These are phyloP conservation scores for Penicillium odoratum DNA, from an alignment of 495 filamentous ascomycete genomes.

Conservation along the genomic window DNA sequence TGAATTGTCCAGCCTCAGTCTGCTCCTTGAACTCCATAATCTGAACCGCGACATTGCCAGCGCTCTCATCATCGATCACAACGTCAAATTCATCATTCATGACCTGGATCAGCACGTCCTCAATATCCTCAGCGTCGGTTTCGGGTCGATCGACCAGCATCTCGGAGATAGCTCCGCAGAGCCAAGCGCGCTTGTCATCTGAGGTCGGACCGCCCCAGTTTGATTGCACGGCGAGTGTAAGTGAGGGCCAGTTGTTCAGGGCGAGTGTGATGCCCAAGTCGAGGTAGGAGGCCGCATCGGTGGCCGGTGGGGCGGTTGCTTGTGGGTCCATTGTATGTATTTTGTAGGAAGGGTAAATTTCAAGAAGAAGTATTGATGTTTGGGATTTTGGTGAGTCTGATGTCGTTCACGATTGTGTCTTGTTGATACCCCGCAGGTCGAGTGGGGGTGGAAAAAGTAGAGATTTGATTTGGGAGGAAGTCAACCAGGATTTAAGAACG, in stretches of 20 bases:
- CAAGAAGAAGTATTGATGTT: too few relatives aligned
- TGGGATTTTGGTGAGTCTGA: neutral
- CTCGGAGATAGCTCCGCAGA: conserved; percentile 84
- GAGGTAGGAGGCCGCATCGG: conserved; percentile 53
- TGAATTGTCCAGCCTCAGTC: conserved; percentile 63
- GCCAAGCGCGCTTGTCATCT: conserved; percentile 90
- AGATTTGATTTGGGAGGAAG: neutral
- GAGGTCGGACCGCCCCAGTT: conserved; percentile 87
- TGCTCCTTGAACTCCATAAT: conserved; percentile 67
- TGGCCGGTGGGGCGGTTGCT: conserved; percentile 18
- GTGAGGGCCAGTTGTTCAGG: conserved; percentile 80
- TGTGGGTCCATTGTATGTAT: conserved; percentile 27
- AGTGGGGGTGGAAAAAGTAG: conserved; percentile 1
- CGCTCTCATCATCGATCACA: conserved; percentile 84
- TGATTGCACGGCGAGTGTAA: conserved; percentile 82
- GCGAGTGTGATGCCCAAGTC: conserved; percentile 79
- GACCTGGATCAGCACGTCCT: conserved; percentile 78
- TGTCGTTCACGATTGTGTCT: conserved; percentile 1
- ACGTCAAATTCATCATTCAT: conserved; percentile 97
- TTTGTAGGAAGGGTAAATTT: neutral
- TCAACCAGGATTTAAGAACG: neutral
- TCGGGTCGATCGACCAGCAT: conserved; percentile 70
- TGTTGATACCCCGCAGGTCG: conserved; percentile 17
- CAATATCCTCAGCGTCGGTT: conserved; percentile 79
- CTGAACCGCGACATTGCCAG: conserved; percentile 66